Base-by-base conservation (phyloP, 345 rosid genomes). In the Hibiscus mutabilis region DNA sequence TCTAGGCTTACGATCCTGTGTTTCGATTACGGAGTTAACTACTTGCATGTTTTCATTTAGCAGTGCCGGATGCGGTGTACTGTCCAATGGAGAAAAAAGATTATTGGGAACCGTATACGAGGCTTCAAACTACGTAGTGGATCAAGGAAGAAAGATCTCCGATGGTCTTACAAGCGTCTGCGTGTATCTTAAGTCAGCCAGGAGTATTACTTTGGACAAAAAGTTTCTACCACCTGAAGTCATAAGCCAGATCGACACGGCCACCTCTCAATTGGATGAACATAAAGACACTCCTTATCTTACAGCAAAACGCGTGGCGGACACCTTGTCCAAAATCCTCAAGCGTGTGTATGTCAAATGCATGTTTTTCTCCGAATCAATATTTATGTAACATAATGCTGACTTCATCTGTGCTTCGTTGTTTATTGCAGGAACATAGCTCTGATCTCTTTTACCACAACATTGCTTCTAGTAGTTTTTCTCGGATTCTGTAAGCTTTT, bases 401-500 rank as follows among this genome's bases (percentile, higher is more conserved):
- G 13, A 42, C 46, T 10, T 42, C 46, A 42, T 42, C 14, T 0
- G 11, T 42, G 46, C 46, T 9, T 42, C 25, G 22, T 8, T 13
- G 47, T 57, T 56, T 29, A 12, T 35, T 81, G 65, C 80, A 87
- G 91, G 84, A 80, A 84, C 40, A 52, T 71, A 42, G 72, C 77
- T 47, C 75, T 87, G 2, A 77, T 78, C 72, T 76, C 79, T n/a
- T 44, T 80, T 46, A 84, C 83, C 59, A 78, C 68, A 56, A 62
- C 82, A 14, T 70, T 87, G 78, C 84, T 87, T 10, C 44, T 31
- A 42, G 73, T 87, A 24, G 77, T 83, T 13, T 66, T 87, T 68
- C 79, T 87, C 4, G 91, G 91, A 57, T 82, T 84, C 7, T 64
- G 91, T 86, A 81, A 84, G 87, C 73, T n/a, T 65, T 65, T 44